Evolutionary conservation across 495 filamentous ascomycete species (phyloP), one percentile per base, ranked within the genome.

Genomic region (Penicillium ochrochloron): DNA sequence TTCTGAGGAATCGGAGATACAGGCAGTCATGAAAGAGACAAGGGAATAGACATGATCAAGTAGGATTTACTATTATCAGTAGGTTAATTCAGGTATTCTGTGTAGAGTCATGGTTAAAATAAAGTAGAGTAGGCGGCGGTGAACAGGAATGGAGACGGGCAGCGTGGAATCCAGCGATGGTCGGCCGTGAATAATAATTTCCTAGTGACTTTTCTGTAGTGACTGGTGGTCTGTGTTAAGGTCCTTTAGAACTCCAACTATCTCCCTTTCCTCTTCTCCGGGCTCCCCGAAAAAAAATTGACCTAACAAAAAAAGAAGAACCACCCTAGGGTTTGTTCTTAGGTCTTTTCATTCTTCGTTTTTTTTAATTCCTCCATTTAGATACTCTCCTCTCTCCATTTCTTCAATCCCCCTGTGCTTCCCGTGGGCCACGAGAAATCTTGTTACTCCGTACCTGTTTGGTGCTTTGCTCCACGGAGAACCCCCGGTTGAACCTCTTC

Each of bases 401-500:
- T 34, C 53, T 9, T 5, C 19, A 10, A 42, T 27, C 62, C 42
- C 60, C 55, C 59, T 27, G 12, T 52, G 59, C 48, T 60, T 51
- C 50, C 48, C 63, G 51, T 14, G 55, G 46, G 62, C 35, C 44
- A 11, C 27, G 44, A 58, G 37, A 42, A 54, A 65, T 57, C 50
- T 60, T 50, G 59, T 59, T 23, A 33, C 63, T 54, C 14, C 27
- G 51, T 33, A 21, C 51, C 29, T 29, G 51, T 31, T 34, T 54
- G 62, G 61, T 66, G 61, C 37, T 61, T 63, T 37, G 57, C 53
- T 37, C 60, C 62, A 58, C 69, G 70, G 66, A 60, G 66, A 70
- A 66, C 63, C 60, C 52, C 23, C 61, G 54, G 59, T 70, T 70
- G 70, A 68, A 11, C 65, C 65, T 72, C 64, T 64, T 60, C 67